Conservation (phyloP, 495 filamentous ascomycete species). For the Neurospora discreta region DNA sequence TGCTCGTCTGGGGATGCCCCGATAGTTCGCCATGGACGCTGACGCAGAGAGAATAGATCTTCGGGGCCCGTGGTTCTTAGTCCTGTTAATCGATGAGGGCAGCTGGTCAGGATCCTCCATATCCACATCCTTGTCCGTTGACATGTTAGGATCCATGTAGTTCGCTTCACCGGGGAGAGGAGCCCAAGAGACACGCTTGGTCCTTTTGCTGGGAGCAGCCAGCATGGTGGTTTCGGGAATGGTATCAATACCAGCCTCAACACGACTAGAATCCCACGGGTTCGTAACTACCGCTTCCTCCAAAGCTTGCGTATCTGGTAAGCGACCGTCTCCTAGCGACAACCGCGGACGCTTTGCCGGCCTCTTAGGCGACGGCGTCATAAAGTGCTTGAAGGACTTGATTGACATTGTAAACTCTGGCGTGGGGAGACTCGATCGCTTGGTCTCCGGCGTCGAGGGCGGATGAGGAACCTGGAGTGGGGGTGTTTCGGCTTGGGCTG, state of each 20-base stretch:
- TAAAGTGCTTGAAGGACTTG: conserved; percentile 21
- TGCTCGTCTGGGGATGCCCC: neutral
- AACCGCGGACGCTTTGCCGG: conserved; percentile 5
- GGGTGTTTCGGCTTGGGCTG: neutral
- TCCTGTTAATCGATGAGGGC: neutral
- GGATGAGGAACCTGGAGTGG: neutral
- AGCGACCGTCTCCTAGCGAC: conserved; percentile 3
- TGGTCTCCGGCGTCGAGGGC: conserved; percentile 17
- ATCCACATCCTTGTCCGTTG: neutral
- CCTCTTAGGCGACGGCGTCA: conserved; percentile 16
- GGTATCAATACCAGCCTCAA: neutral
- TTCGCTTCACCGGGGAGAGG: conserved; percentile 13
- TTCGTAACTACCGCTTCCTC: conserved; percentile 17
- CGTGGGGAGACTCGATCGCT: conserved; percentile 16
- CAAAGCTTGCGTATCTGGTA: conserved; percentile 16
- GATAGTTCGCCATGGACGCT: neutral
- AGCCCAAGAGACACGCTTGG: conserved; percentile 21
- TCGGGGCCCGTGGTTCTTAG: neutral
- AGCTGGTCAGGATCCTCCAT: neutral
- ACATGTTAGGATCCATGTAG: neutral
- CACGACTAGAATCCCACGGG: conserved; percentile 11
- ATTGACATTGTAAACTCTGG: conserved; percentile 20
- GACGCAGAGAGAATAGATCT: neutral
- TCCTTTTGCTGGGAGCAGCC: conserved; percentile 1
- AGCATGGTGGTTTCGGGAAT: neutral